phyloP scores from a whole-genome alignment of 179 eudicot genomes.

The Beta corolliflora region DNA sequence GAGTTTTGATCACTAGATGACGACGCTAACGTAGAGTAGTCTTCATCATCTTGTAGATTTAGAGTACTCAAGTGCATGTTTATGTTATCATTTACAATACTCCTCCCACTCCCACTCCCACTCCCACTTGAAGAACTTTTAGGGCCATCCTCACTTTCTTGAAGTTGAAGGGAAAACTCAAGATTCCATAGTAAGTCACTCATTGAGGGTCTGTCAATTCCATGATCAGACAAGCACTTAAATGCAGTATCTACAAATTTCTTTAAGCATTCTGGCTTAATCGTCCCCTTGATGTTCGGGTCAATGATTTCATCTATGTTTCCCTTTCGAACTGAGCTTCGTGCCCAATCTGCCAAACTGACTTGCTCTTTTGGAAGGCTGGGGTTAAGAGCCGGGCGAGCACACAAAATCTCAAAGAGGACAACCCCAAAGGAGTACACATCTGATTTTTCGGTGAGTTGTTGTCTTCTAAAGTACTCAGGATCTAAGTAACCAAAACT shows the following conservation, averaged over 20 bases:
- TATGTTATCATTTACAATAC: slow-evolving; percentile 22
- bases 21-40: background rate
- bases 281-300: slow-evolving; percentile 37
- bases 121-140: slow-evolving; percentile 13
- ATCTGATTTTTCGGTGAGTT: slow-evolving; percentile 73
- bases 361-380: slow-evolving; percentile 91
- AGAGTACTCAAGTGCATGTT: slow-evolving; percentile 43
- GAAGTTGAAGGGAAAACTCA: slow-evolving; percentile 43
- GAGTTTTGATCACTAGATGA: slow-evolving; percentile 31
- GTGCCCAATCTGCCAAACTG: slow-evolving; percentile 52
- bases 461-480: slow-evolving; percentile 72
- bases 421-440: slow-evolving; percentile 85
- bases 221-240: slow-evolving; percentile 45
- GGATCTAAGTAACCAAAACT: slow-evolving; percentile 84
- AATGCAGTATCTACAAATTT: slow-evolving; percentile 47
- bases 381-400: slow-evolving; percentile 76
- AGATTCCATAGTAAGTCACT: slow-evolving; percentile 51
- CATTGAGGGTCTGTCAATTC: slow-evolving; percentile 49
- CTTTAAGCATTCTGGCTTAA: slow-evolving; percentile 44
- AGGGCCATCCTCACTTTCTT: slow-evolving; percentile 29
- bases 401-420: slow-evolving; percentile 70
- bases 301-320: slow-evolving; percentile 38
- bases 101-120: slow-evolving; percentile 2
- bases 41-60: slow-evolving; percentile 35
- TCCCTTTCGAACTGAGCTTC: slow-evolving; percentile 30